phyloP scores from a whole-genome alignment of 164 flowering plant species.

The Piper betle region DNA sequence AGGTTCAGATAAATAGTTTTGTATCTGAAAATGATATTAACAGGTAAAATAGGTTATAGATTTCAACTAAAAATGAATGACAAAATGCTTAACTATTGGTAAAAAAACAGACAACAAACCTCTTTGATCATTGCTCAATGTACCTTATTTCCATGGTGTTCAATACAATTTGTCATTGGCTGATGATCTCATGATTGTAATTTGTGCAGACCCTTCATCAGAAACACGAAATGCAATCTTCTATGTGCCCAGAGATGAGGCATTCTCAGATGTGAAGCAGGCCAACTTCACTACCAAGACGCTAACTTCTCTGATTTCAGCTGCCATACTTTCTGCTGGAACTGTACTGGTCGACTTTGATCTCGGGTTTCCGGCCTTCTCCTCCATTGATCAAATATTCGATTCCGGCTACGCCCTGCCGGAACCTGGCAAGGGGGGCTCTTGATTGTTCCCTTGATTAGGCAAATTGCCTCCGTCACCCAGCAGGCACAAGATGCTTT shows the following conservation, averaged over 20 bases:
- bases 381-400: slow-evolving; percentile 1
- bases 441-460: slow-evolving; percentile 4
- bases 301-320: background rate
- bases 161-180: no score
- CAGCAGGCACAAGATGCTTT: slow-evolving; percentile 10
- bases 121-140: no score
- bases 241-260: slow-evolving; percentile 7
- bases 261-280: slow-evolving; percentile 3
- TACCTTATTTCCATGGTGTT: no score
- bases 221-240: slow-evolving; percentile 22
- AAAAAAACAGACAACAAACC: no score
- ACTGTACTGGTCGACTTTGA: background rate
- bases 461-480: slow-evolving; percentile 9
- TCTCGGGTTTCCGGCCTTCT: slow-evolving; percentile 1
- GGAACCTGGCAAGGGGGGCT: slow-evolving; percentile 2
- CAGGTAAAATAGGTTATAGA: no score
- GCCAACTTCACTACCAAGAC: background rate
- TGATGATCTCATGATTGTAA: no score
- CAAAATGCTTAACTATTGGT: no score
- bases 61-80: no score
- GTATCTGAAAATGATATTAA: no score
- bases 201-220: slow-evolving; percentile 33
- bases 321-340: slow-evolving; percentile 11
- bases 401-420: background rate
- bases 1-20: no score